Evolutionary conservation across 2,329 filamentous ascomycete species (phyloP).

Genomic region (Plectosphaerella plurivora): DNA sequence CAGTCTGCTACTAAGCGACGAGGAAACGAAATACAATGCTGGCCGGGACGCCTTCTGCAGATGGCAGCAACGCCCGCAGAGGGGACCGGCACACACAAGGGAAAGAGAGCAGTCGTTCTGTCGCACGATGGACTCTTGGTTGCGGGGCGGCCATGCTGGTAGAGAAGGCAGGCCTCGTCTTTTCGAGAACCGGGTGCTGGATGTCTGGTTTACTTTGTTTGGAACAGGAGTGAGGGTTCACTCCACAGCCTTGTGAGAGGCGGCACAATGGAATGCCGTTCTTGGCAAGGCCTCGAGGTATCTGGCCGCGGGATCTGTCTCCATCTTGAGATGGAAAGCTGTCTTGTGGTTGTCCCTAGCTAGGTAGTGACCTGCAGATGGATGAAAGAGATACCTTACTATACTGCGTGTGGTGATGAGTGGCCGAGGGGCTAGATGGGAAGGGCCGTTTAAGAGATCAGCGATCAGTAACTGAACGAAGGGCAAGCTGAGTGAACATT

Average conservation of each 20-base stretch:
- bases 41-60: neutral
- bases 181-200: neutral
- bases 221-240: neutral
- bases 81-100: conserved; percentile 1
- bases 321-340: too few relatives aligned
- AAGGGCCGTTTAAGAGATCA: too few relatives aligned
- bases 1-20: neutral
- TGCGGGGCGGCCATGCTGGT: too few relatives aligned
- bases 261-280: too few relatives aligned
- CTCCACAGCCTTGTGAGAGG: too few relatives aligned
- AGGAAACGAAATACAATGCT: neutral
- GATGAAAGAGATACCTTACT: neutral
- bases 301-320: too few relatives aligned
- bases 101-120: conserved; percentile 10
- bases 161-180: neutral
- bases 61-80: neutral
- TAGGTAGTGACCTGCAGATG: neutral
- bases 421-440: too few relatives aligned
- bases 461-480: too few relatives aligned
- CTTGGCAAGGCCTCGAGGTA: too few relatives aligned
- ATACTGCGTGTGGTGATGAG: too few relatives aligned
- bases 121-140: too few relatives aligned
- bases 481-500: too few relatives aligned
- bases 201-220: neutral
- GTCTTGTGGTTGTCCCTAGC: neutral